Percentiles rank a stretch among this genome's conserved stretches.
These are phyloP conservation scores for Metschnikowia corniflorae DNA, from an alignment of 805 yeast genomes.

Conservation along the genomic window DNA sequence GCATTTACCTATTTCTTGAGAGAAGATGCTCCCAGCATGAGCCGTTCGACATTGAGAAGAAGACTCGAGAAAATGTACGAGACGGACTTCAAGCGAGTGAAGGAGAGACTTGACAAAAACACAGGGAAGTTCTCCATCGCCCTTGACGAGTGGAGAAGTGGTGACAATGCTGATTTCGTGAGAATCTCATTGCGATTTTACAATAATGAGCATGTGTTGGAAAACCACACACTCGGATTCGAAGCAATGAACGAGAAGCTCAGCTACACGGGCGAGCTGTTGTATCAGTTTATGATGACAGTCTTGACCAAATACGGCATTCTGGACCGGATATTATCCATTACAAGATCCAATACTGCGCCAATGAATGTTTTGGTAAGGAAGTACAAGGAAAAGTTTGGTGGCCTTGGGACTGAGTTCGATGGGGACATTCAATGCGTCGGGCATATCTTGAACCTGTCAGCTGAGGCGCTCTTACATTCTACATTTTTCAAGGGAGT, in stretches of 20 bases:
- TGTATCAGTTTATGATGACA: not conserved
- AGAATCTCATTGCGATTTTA: conserved; percentile 3
- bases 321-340: conserved; percentile 3
- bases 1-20: conserved; percentile 1
- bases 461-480: not conserved
- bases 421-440: conserved; percentile 4
- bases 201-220: conserved; percentile 1
- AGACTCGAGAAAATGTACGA: not conserved
- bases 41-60: conserved; percentile 2
- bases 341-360: conserved; percentile 1
- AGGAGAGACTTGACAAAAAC: not conserved
- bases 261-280: not conserved
- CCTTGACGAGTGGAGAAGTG: not conserved
- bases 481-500: not conserved
- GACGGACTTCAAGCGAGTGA: not conserved
- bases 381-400: not conserved
- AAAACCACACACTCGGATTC: conserved; percentile 3
- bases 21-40: conserved; percentile 2
- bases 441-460: not conserved
- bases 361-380: conserved; percentile 2
- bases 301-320: conserved; percentile 4
- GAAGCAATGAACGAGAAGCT: not conserved
- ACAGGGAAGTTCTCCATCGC: conserved; percentile 1
- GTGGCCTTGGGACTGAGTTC: not conserved
- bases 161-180: conserved; percentile 2